These are phyloP conservation scores for Boletus vermiculosoides DNA, from an alignment of 768 basidiomycete species.

Conservation along the genomic window DNA sequence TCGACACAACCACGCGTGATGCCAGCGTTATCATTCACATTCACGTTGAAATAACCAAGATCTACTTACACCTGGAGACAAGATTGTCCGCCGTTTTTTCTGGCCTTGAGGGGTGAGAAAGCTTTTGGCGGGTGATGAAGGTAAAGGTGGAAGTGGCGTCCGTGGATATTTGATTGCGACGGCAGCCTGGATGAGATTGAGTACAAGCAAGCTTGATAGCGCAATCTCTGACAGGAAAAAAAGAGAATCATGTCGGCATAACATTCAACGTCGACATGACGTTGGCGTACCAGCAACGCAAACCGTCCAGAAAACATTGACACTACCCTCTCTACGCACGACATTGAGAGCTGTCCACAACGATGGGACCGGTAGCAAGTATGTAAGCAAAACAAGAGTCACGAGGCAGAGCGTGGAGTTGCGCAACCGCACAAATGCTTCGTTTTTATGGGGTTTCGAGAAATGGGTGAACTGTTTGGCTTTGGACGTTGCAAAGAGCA, in stretches of 20 bases:
- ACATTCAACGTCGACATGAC: neutral
- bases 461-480: conserved; percentile 21
- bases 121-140: conserved; percentile 22
- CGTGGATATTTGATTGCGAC: conserved; percentile 38
- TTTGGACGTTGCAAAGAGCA: conserved; percentile 25
- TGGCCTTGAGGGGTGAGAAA: conserved; percentile 24
- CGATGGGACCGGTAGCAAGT: conserved; percentile 39
- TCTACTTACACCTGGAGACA: conserved; percentile 23
- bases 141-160: conserved; percentile 29
- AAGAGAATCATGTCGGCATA: neutral
- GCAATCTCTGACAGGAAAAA: conserved; percentile 27
- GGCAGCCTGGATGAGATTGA: conserved; percentile 38
- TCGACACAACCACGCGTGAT: neutral
- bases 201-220: conserved; percentile 28
- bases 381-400: conserved; percentile 34
- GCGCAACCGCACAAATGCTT: conserved; percentile 40
- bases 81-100: conserved; percentile 28
- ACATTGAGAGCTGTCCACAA: conserved; percentile 35
- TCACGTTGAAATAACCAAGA: neutral
- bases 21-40: neutral
- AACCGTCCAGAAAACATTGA: conserved; percentile 17
- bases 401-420: conserved; percentile 37
- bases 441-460: conserved; percentile 37
- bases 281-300: conserved; percentile 33
- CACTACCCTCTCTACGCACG: conserved; percentile 21